Evolutionary conservation across 768 basidiomycete genomes (phyloP).

Genomic region (Omphalotus guepiniiformis): DNA sequence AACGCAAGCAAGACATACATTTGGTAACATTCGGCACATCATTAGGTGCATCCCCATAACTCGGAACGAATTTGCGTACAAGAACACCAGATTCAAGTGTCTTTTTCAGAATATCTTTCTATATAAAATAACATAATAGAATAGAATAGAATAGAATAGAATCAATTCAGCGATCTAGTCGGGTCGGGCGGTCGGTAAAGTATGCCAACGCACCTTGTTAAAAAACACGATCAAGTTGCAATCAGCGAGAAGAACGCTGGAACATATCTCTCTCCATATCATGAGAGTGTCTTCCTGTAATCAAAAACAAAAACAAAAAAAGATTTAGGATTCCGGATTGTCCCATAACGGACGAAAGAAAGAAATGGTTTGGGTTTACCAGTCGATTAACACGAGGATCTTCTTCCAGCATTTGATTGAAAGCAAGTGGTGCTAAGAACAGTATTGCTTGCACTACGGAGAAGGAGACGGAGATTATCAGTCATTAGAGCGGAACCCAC

Average conservation of each 20-base stretch:
- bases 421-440: conserved; percentile 74
- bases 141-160: not conserved
- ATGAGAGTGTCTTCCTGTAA: conserved; percentile 66
- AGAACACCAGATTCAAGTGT: conserved; percentile 54
- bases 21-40: conserved; percentile 55
- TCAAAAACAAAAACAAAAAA: not conserved
- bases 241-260: conserved; percentile 53
- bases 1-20: conserved; percentile 35
- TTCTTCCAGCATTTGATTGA: conserved; percentile 72
- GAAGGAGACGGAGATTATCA: not conserved
- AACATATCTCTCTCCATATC: conserved; percentile 69
- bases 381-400: conserved; percentile 61
- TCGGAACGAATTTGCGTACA: conserved; percentile 58
- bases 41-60: conserved; percentile 56
- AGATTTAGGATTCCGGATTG: not conserved
- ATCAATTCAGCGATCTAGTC: not conserved
- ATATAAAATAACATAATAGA: conserved; percentile 16
- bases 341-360: not conserved
- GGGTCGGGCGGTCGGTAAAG: not conserved
- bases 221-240: conserved; percentile 72
- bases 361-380: conserved; percentile 31
- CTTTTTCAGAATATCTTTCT: conserved; percentile 55
- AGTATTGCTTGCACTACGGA: conserved; percentile 67
- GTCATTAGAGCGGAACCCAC: too few species aligned
- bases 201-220: conserved; percentile 50